Evolutionary conservation across 2,329 filamentous ascomycete genomes (phyloP).

Genomic region (Xylaria sp.): DNA sequence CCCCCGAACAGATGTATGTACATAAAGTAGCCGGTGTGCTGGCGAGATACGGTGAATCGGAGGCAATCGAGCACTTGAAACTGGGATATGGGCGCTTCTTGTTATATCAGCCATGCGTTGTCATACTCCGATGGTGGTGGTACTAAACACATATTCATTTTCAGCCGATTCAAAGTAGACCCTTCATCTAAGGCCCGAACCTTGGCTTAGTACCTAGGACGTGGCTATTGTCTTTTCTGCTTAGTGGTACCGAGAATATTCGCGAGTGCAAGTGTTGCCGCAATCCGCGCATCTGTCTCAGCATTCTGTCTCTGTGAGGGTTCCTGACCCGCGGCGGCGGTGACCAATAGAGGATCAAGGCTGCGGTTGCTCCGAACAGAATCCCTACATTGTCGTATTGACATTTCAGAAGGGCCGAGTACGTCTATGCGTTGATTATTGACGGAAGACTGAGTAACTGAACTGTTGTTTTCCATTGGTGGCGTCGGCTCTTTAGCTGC

Average conservation of each 20-base stretch:
- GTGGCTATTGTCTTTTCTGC: conserved; percentile 2
- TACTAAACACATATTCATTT: not conserved
- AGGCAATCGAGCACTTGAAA: not conserved
- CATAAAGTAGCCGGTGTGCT: too few species aligned
- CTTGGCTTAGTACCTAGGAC: not conserved
- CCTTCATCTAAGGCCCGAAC: not conserved
- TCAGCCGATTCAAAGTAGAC: not conserved
- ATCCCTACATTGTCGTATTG: not conserved
- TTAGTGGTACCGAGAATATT: not conserved
- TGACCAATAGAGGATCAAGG: not conserved
- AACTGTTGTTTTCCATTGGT: not conserved
- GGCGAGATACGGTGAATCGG: too few species aligned
- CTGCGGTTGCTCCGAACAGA: not conserved
- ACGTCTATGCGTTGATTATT: not conserved
- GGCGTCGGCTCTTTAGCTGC: conserved; percentile 4
- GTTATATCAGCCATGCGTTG: not conserved
- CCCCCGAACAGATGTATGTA: too few species aligned
- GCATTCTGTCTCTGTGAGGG: not conserved
- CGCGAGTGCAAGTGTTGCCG: conserved; percentile 20
- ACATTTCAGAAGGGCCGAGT: not conserved
- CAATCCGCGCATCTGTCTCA: conserved; percentile 16
- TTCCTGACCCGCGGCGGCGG: not conserved
- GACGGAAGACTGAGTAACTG: not conserved
- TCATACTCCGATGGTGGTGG: not conserved
- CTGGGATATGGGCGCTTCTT: not conserved